Percentiles rank a stretch among this genome's conserved stretches.
phyloP scores from a whole-genome alignment of 1,284 basidiomycete species.

The Paramarasmius palmivorus region DNA sequence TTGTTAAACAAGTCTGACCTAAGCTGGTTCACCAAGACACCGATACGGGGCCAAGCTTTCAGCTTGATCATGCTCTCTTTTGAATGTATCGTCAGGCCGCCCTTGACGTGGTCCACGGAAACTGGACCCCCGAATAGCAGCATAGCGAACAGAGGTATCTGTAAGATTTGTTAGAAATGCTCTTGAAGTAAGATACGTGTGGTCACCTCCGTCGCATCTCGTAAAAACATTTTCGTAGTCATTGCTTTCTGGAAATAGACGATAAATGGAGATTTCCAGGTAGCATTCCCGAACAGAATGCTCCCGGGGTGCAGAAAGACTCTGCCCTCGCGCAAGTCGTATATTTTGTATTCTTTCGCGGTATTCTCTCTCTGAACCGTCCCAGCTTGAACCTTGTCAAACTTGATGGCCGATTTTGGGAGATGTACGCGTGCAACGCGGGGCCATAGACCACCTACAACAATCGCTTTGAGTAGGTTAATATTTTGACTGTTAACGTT shows the following conservation, averaged over 20 bases:
- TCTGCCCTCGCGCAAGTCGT: conserved; percentile 58
- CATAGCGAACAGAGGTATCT: conserved; percentile 86
- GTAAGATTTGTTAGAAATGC: too few species aligned
- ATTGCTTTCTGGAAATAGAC: conserved; percentile 83
- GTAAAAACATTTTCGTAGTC: conserved; percentile 85
- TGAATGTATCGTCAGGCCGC: conserved; percentile 70
- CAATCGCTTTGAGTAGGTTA: conserved; percentile 79
- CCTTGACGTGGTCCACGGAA: conserved; percentile 75
- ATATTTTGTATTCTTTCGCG: conserved; percentile 81
- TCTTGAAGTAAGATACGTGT: too few species aligned
- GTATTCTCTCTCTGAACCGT: conserved; percentile 81
- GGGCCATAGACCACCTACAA: conserved; percentile 85
- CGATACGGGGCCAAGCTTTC: conserved; percentile 85
- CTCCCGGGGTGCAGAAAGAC: conserved; percentile 89
- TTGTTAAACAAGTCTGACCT: conserved; percentile 43
- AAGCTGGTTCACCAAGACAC: conserved; percentile 88
- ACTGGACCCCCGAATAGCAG: conserved; percentile 85
- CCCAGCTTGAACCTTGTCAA: conserved; percentile 80
- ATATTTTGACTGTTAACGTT: conserved; percentile 64
- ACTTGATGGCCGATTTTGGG: conserved; percentile 76
- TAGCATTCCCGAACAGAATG: conserved; percentile 72
- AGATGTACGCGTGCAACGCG: conserved; percentile 74
- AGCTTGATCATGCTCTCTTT: conserved; percentile 59
- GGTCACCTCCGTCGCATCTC: conserved; percentile 92
- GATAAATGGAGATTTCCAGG: conserved; percentile 79